A percentile compares a stretch with the other conserved stretches of the same genome.
Conservation (phyloP, 1,284 basidiomycete species). For the Moesziomyces sp. region DNA sequence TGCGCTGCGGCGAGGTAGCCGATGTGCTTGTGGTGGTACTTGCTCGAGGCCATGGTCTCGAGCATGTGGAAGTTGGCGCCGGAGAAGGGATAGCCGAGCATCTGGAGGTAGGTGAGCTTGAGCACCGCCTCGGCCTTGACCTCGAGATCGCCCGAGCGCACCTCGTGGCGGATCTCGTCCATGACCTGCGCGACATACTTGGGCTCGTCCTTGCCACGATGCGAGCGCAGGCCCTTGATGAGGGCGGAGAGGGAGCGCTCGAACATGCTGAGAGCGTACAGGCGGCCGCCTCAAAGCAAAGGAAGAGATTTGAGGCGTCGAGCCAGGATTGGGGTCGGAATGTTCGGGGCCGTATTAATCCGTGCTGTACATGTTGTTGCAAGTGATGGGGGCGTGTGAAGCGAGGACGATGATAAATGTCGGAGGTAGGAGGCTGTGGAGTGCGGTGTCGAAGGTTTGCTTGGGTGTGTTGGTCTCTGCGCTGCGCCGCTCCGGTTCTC, state of each 20-base stretch:
- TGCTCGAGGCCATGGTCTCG: conserved; percentile 94
- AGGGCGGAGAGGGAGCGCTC: conserved; percentile 64
- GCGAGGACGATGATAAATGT: not conserved
- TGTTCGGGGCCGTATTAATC: not conserved
- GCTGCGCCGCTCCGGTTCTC: no score
- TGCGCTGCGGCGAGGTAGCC: conserved; percentile 94
- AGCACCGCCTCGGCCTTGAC: conserved; percentile 93
- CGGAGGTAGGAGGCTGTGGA: not conserved
- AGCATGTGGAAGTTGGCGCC: conserved; percentile 79
- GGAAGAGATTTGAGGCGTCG: no score
- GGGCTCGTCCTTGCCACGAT: conserved; percentile 69
- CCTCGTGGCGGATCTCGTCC: conserved; percentile 85
- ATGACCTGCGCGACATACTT: conserved; percentile 70
- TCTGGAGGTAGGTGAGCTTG: conserved; percentile 95
- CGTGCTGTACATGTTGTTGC: not conserved
- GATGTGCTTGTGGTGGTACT: conserved; percentile 90
- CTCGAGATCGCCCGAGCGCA: conserved; percentile 93
- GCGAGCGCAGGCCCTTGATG: conserved; percentile 67
- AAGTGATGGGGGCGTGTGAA: not conserved
- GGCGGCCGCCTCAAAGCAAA: no score
- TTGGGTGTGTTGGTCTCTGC: not conserved
- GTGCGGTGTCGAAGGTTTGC: not conserved
- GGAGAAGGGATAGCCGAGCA: conserved; percentile 77
- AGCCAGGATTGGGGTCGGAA: no score
- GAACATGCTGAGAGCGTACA: conserved; percentile 51